phyloP scores from a whole-genome alignment of 495 filamentous ascomycete species.

The Penicillium alfredii region DNA sequence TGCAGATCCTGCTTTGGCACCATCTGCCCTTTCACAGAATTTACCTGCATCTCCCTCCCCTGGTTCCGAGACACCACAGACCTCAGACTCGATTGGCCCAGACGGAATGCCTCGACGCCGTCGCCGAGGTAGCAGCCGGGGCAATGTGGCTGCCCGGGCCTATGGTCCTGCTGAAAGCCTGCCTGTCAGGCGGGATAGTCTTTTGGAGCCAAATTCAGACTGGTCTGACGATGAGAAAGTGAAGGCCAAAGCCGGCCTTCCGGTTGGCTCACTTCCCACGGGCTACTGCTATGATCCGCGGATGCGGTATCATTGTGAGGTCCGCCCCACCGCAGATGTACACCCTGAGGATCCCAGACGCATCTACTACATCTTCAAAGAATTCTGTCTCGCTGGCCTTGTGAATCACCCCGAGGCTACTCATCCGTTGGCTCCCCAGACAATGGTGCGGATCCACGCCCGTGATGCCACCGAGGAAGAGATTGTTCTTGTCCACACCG shows the following conservation, averaged over 20 bases:
- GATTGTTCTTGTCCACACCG: constrained; percentile 68
- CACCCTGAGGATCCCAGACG: constrained; percentile 92
- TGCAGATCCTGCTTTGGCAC: constrained; percentile 25
- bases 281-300: constrained; percentile 85
- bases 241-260: constrained; percentile 24
- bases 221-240: constrained; percentile 34
- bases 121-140: too few relatives aligned
- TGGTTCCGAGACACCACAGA: constrained; percentile 7
- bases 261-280: constrained; percentile 50
- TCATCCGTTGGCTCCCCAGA: constrained; percentile 46
- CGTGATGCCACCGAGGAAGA: constrained; percentile 71
- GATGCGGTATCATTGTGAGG: constrained; percentile 88
- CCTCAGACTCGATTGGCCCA: constrained; percentile 11
- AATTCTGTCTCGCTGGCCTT: constrained; percentile 71
- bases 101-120: too few relatives aligned
- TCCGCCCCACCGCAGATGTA: constrained; percentile 60
- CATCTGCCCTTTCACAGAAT: constrained; percentile 16
- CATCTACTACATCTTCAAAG: constrained; percentile 84
- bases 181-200: constrained; percentile 29
- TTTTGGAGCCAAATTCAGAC: constrained; percentile 36
- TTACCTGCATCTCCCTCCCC: constrained; percentile 10
- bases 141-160: too few relatives aligned
- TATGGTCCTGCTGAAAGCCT: too few relatives aligned
- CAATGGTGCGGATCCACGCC: constrained; percentile 70
- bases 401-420: constrained; percentile 51